Evolutionary conservation across 495 filamentous ascomycete genomes (phyloP), one percentile per base, ranked within the genome.

Genomic region (Lophium mytilinum): DNA sequence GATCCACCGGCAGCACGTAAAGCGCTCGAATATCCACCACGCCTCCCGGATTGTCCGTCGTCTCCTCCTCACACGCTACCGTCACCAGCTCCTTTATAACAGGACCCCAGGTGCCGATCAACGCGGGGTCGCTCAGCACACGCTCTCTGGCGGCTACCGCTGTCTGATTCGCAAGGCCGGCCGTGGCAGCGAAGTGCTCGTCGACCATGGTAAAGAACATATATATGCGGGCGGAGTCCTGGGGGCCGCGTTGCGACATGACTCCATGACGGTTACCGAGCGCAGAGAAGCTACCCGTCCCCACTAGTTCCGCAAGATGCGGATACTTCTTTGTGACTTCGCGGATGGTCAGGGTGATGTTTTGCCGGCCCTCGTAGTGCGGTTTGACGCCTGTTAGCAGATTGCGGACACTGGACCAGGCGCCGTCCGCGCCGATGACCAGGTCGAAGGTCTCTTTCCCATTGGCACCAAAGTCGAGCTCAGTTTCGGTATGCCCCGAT

Each of bases 191-290:
- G 17, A 67, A 72, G 11, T 72, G 46, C 52, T 74, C 69, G 17
- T 72, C 64, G 6, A 54, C 37, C 0, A 63, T 68, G 18, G 67
- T 64, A 12, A 78, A 53, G 50, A 65, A 69, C 14, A 68, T 65
- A 49, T 78, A 79, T 9, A 69, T 62, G 0, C 75, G 66, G 6
- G 69, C 69, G 10, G 67, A 69, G 21, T 75, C 76, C 46, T 73
- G 65, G n/a, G 69, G 55, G 33, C 59, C 57, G n/a, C 72, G 72
- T 36, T 74, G 73, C 3, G 68, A 55, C 51, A 64, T 64, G 18
- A 73, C 60, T 21, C 61, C 69, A 37, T 67, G 64, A 0, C 63
- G 56, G 14, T 60, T 51, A 2, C 71, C 73, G 1, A 74, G 52
- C 0, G 61, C 46, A n/a, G 50, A 49, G 50, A 49, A 43, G 11